These are phyloP conservation scores for Starmerella apis DNA, from an alignment of 805 yeast genomes.

Conservation along the genomic window DNA sequence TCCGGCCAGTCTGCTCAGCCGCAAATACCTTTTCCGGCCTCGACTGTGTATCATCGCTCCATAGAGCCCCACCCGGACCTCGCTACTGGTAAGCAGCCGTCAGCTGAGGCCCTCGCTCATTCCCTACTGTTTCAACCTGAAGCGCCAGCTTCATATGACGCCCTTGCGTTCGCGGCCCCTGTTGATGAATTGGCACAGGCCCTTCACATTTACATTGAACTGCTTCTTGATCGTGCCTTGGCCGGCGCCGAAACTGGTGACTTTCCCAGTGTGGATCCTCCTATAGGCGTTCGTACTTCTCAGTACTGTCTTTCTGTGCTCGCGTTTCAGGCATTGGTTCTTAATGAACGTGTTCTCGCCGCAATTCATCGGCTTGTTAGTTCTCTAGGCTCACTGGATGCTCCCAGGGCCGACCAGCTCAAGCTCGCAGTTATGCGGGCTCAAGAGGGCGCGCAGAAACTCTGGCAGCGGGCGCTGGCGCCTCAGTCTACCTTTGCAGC, in stretches of 20 bases:
- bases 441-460: constrained; percentile 13
- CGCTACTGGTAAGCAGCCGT: constrained; percentile 34
- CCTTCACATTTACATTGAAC: constrained; percentile 12
- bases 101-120: constrained; percentile 62
- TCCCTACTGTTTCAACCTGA: constrained; percentile 42
- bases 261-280: constrained; percentile 28
- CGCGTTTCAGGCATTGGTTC: constrained; percentile 56
- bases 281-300: constrained; percentile 43
- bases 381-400: constrained; percentile 39
- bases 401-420: constrained; percentile 43
- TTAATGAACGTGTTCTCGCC: constrained; percentile 53
- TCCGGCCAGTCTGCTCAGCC: neutral
- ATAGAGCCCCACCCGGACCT: constrained; percentile 51
- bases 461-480: constrained; percentile 7
- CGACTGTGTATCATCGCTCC: constrained; percentile 7
- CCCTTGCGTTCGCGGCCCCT: constrained; percentile 6
- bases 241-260: neutral
- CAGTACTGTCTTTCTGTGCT: constrained; percentile 47
- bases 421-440: constrained; percentile 37
- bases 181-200: constrained; percentile 8
- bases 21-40: neutral
- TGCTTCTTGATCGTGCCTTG: constrained; percentile 18
- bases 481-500: neutral
- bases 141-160: neutral
- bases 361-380: constrained; percentile 46